Base-by-base conservation (phyloP, 2,329 filamentous ascomycete genomes). In the Fusarium guadeloupense region DNA sequence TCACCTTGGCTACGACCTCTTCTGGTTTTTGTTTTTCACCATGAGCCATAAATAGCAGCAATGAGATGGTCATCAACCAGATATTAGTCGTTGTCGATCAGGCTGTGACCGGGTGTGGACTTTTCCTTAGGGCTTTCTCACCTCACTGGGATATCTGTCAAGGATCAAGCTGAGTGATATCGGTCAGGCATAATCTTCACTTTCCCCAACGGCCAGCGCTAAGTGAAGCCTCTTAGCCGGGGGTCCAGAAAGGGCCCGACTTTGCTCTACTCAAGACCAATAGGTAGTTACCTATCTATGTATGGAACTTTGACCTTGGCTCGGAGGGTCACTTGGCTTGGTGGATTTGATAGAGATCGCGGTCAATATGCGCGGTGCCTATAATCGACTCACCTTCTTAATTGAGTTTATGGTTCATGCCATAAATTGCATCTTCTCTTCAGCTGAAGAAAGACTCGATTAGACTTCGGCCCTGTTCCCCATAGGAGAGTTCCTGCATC, bases 11-110 rank as follows among this genome's bases (percentile, higher is more conserved):
- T 58, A 52, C 54, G 51, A 45, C 45, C 47, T 58, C 44, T 46
- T 37, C 23, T 35, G 30, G 37, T 52, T 48, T 59, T 30, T 43
- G 49, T 51, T 30, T 43, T 51, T 51, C 5, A 26, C 25, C 13
- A 51, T 34, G 39, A 47, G 55, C 60, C 66, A 69, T 59, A 62
- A 69, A 68, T 68, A 65, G 57, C 47, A 67, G 40, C 52, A 38
- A 37, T 37, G 33, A 42, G 54, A 60, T 45, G 31, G 44, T 50
- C 40, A 51, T 45, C 50, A 38, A 41, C 35, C 35, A 48, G 38
- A 44, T 43, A 35, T 38, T 34, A 39, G 39, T 50, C 31, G 55
- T 37, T 31, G 58, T 50, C 58, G 66, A 67, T 68, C 66, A 47
- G 61, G 31, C 46, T 57, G 46, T 51, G 43, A 43, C 47, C 66